Conservation (phyloP, 2,329 filamentous ascomycete genomes). For the Colletotrichum caudatum region DNA sequence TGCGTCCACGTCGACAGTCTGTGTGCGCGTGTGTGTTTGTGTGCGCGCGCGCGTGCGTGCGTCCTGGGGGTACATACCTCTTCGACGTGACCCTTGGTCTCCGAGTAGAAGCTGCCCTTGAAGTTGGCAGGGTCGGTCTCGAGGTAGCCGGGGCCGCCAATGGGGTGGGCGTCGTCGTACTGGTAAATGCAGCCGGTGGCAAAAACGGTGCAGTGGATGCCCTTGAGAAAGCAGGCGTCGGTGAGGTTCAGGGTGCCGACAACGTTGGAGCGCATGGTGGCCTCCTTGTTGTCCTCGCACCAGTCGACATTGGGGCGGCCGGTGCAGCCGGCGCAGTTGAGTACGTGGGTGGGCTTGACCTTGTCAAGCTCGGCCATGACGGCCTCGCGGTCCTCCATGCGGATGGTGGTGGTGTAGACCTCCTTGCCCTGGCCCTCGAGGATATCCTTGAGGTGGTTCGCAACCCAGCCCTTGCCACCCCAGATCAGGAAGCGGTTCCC, state of each 20-base stretch:
- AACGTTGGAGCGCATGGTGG: constrained; percentile 75
- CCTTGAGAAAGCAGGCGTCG: constrained; percentile 69
- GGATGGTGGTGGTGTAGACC: constrained; percentile 70
- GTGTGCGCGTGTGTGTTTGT: too few relatives aligned
- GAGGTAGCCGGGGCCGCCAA: constrained; percentile 69
- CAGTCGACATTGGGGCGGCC: constrained; percentile 77
- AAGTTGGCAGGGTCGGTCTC: constrained; percentile 76
- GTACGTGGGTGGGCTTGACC: constrained; percentile 73
- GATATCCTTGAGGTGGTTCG: constrained; percentile 69
- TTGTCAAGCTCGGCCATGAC: constrained; percentile 68
- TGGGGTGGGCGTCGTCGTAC: constrained; percentile 71
- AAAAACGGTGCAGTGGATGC: constrained; percentile 74
- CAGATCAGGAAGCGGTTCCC: constrained; percentile 70
- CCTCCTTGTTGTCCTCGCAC: constrained; percentile 77
- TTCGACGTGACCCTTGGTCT: constrained; percentile 75
- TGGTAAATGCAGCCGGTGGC: constrained; percentile 77
- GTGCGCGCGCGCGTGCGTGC: too few relatives aligned
- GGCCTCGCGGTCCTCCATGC: constrained; percentile 72
- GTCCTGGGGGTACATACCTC: constrained; percentile 57
- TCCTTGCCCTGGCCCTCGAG: constrained; percentile 71
- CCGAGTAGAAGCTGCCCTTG: constrained; percentile 75
- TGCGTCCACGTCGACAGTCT: neutral
- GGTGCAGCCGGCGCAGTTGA: constrained; percentile 75
- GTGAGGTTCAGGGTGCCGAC: constrained; percentile 73
- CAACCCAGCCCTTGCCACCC: constrained; percentile 74